Percentiles rank a stretch among this genome's conserved stretches.
Conservation (phyloP, 78 protist species). For the Salpingoeca rosetta region DNA sequence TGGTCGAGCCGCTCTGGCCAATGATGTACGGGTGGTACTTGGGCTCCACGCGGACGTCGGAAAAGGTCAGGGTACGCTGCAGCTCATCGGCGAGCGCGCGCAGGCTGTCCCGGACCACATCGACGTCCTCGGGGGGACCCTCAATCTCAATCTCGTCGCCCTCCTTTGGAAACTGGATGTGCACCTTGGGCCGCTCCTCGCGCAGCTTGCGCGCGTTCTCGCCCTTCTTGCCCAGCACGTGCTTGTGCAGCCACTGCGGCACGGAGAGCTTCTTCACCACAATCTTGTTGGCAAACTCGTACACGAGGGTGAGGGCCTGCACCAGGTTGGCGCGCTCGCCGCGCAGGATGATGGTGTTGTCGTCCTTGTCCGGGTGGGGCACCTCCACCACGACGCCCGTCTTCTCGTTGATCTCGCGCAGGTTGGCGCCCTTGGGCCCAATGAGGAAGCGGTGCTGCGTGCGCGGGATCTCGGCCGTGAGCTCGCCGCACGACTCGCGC, state of each 20-base stretch:
- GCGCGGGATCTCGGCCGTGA: neutral
- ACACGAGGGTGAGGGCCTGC: neutral
- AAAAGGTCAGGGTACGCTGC: neutral
- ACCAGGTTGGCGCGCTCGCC: neutral
- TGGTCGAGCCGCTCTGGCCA: neutral
- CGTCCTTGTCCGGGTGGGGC: neutral
- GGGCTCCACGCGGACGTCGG: neutral
- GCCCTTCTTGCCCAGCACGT: conserved; percentile 13
- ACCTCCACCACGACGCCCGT: conserved; percentile 15
- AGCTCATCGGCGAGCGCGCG: neutral
- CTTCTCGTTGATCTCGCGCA: neutral
- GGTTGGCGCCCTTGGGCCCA: conserved; percentile 1
- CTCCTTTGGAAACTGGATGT: neutral
- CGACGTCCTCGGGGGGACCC: conserved; percentile 8
- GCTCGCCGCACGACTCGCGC: neutral
- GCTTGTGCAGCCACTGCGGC: neutral
- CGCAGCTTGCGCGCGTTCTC: neutral
- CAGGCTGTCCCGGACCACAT: neutral
- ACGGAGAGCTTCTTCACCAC: neutral
- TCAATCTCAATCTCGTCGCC: neutral
- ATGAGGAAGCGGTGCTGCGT: conserved; percentile 5
- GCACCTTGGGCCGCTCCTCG: neutral
- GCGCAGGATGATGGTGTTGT: neutral
- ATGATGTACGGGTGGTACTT: conserved; percentile 5
- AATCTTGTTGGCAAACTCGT: conserved; percentile 1